Percentiles rank a stretch among this genome's conserved stretches.
phyloP scores from a whole-genome alignment of 495 filamentous ascomycete genomes.

The Neurospora sp. region DNA sequence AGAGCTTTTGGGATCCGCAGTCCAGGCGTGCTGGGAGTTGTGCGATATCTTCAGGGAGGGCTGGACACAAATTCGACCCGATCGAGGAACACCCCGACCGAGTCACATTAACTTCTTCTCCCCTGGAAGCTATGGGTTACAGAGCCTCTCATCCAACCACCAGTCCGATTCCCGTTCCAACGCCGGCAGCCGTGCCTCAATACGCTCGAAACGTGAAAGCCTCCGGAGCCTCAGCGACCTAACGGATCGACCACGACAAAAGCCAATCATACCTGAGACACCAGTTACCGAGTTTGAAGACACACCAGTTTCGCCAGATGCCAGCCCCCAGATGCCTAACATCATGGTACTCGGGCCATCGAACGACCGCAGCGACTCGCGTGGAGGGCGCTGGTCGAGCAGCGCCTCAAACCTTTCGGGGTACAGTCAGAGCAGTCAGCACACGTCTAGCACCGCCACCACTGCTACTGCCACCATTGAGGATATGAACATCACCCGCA shows the following conservation, averaged over 20 bases:
- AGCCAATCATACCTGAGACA: conserved; percentile 57
- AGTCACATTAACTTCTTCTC: conserved; percentile 62
- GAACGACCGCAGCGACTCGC: conserved; percentile 23
- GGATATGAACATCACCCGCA: conserved; percentile 60
- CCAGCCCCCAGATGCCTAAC: conserved; percentile 63
- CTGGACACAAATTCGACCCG: conserved; percentile 81
- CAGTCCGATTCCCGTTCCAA: conserved; percentile 24
- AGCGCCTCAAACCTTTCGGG: conserved; percentile 63
- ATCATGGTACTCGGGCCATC: conserved; percentile 74
- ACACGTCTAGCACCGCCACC: conserved; percentile 65
- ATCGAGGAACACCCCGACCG: conserved; percentile 76
- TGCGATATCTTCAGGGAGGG: conserved; percentile 90
- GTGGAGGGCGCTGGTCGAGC: conserved; percentile 57
- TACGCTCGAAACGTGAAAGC: conserved; percentile 35
- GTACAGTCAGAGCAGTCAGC: conserved; percentile 59
- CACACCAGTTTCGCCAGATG: conserved; percentile 66
- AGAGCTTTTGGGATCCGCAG: conserved; percentile 72
- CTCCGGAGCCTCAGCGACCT: conserved; percentile 26
- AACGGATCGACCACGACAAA: conserved; percentile 20
- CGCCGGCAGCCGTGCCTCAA: conserved; percentile 32
- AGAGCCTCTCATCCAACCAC: conserved; percentile 11
- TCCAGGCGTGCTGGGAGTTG: conserved; percentile 91
- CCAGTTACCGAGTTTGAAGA: conserved; percentile 92
- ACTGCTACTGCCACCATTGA: conserved; percentile 50
- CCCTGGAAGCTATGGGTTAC: conserved; percentile 12